phyloP scores from a whole-genome alignment of 306 rosid genomes.

The Begonia loranthoides region DNA sequence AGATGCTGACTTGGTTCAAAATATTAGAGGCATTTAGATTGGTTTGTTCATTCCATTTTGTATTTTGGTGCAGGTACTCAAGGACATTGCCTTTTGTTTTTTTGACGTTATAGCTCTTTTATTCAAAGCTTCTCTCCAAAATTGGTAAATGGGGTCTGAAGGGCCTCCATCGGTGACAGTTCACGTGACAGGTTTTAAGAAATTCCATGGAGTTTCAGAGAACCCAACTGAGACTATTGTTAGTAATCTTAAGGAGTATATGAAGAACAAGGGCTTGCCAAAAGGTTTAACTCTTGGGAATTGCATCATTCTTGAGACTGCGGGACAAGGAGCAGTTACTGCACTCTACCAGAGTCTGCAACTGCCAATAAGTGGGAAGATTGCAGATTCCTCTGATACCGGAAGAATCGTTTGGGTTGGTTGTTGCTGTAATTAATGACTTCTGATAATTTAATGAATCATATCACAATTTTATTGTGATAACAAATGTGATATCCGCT shows the following conservation, averaged over 20 bases:
- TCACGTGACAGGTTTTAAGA: slow-evolving; percentile 89
- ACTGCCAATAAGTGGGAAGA: slow-evolving; percentile 38
- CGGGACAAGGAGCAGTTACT: slow-evolving; percentile 70
- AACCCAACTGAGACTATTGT: slow-evolving; percentile 84
- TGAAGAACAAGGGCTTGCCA: slow-evolving; percentile 65
- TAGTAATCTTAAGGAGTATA: slow-evolving; percentile 43
- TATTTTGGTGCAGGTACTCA: slow-evolving; percentile 22
- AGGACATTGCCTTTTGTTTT: slow-evolving; percentile 14
- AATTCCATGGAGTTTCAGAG: slow-evolving; percentile 92
- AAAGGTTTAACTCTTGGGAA: slow-evolving; percentile 67
- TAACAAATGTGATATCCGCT: too few relatives aligned
- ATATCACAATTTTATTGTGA: too few relatives aligned
- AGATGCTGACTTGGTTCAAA: too few relatives aligned
- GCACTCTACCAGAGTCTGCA: slow-evolving; percentile 47
- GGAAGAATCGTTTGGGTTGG: slow-evolving; percentile 66
- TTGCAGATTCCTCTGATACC: slow-evolving; percentile 41
- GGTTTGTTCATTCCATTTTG: not conserved
- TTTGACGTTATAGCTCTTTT: slow-evolving; percentile 19
- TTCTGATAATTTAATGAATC: not conserved
- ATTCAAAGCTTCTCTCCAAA: slow-evolving; percentile 15
- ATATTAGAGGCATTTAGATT: too few relatives aligned
- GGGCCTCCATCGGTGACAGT: slow-evolving; percentile 64
- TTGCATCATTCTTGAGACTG: slow-evolving; percentile 84
- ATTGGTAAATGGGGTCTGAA: slow-evolving; percentile 78
- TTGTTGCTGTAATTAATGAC: slow-evolving; percentile 7